phyloP scores from a whole-genome alignment of 169 alveolate species.

The Pseudocohnilembus persalinus region DNA sequence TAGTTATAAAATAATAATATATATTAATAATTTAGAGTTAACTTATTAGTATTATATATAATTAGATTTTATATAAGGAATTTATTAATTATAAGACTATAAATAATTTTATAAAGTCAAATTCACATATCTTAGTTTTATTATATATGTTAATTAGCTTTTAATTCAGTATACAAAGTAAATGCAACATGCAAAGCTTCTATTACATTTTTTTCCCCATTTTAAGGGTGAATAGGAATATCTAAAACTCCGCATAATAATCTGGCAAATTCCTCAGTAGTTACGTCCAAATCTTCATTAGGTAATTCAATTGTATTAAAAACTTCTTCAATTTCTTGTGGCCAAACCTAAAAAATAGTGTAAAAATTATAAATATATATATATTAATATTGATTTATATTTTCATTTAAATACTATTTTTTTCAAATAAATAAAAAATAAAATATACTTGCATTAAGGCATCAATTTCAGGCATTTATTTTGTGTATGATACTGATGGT shows the following conservation, averaged over 20 bases:
- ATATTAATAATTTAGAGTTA: too few relatives aligned
- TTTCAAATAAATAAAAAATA: not conserved
- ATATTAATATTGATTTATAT: not conserved
- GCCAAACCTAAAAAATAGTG: conserved; percentile 67
- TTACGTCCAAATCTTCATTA: conserved; percentile 75
- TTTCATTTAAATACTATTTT: not conserved
- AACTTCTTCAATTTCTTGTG: conserved; percentile 74
- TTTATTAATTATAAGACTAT: too few relatives aligned
- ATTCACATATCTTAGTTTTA: conserved; percentile 44
- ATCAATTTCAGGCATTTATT: conserved; percentile 86
- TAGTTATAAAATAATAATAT: too few relatives aligned
- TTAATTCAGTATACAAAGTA: conserved; percentile 82
- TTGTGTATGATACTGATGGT: conserved; percentile 76
- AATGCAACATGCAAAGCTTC: conserved; percentile 84
- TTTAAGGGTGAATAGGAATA: conserved; percentile 77
- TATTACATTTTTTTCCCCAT: conserved; percentile 60
- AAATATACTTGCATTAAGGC: conserved; percentile 67
- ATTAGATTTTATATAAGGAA: too few relatives aligned
- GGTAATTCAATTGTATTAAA: conserved; percentile 69
- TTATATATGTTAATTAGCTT: conserved; percentile 74
- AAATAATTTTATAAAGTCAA: too few relatives aligned
- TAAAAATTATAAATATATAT: not conserved
- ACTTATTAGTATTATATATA: too few relatives aligned
- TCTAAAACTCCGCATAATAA: conserved; percentile 77
- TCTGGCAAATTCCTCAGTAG: conserved; percentile 61